Conservation (phyloP, 805 yeast species). For the Kodamaea neixiangensis region DNA sequence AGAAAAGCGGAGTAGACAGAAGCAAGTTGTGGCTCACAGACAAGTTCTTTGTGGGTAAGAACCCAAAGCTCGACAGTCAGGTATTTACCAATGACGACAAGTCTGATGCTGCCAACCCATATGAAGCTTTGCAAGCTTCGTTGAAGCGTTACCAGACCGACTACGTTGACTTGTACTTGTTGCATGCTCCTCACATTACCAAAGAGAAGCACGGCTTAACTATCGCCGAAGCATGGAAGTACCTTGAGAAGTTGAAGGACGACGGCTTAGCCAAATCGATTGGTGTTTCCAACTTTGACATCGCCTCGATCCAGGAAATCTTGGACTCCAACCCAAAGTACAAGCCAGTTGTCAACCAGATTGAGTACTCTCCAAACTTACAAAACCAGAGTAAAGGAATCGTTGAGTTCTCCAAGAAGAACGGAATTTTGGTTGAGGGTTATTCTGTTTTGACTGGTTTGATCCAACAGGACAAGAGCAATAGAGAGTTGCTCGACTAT, state of each 20-base stretch:
- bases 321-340: constrained; percentile 20
- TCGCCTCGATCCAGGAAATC: constrained; percentile 14
- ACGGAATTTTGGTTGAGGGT: constrained; percentile 59
- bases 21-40: constrained; percentile 57
- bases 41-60: constrained; percentile 43
- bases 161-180: constrained; percentile 58
- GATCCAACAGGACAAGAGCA: constrained; percentile 67
- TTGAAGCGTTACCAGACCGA: constrained; percentile 47
- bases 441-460: constrained; percentile 81
- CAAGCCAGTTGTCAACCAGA: constrained; percentile 54
- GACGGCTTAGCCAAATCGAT: constrained; percentile 22
- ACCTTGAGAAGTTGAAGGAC: constrained; percentile 18
- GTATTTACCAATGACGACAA: constrained; percentile 21
- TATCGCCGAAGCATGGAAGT: constrained; percentile 18
- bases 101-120: constrained; percentile 35
- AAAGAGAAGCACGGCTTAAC: constrained; percentile 14
- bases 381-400: constrained; percentile 64
- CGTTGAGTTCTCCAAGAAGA: constrained; percentile 48
- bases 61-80: not conserved
- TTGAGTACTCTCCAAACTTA: constrained; percentile 66
- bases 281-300: constrained; percentile 19
- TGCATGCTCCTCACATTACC: constrained; percentile 60
- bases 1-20: constrained; percentile 41
- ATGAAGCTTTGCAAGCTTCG: constrained; percentile 44
- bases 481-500: constrained; percentile 52